Percentiles rank a stretch among this genome's conserved stretches.
These are phyloP conservation scores for Aciculoconidium aculeatum DNA, from an alignment of 805 yeast genomes.

Conservation along the genomic window DNA sequence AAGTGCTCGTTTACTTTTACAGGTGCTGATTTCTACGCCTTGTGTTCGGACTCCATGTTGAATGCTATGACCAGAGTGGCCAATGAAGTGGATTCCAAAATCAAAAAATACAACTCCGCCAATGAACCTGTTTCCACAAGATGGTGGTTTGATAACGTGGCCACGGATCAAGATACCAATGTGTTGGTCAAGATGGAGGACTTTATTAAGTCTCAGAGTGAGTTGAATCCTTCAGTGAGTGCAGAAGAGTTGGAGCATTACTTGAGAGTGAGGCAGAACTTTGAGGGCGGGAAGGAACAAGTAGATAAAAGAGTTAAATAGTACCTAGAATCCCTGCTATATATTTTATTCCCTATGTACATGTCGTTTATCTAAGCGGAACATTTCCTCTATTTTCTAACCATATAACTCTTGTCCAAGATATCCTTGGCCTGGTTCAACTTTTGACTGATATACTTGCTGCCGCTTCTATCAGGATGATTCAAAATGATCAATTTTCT, in stretches of 20 bases:
- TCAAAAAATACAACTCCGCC: conserved; percentile 43
- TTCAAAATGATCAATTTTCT: conserved; percentile 34
- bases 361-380: no score
- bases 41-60: conserved; percentile 92
- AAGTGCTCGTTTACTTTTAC: conserved; percentile 86
- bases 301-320: conserved; percentile 10
- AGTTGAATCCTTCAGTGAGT: conserved; percentile 79
- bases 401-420: conserved; percentile 33
- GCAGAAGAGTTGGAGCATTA: conserved; percentile 83
- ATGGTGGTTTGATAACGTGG: conserved; percentile 87
- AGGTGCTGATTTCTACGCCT: conserved; percentile 96
- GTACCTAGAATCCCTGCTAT: no score
- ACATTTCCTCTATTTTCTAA: conserved; percentile 11
- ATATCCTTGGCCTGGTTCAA: conserved; percentile 40
- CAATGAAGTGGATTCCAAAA: conserved; percentile 60
- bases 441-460: conserved; percentile 35
- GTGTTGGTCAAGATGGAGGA: conserved; percentile 70
- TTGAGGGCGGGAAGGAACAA: conserved; percentile 61
- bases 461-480: conserved; percentile 40
- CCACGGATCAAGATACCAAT: conserved; percentile 57
- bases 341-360: no score
- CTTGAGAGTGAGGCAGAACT: conserved; percentile 66
- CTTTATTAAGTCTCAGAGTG: conserved; percentile 68
- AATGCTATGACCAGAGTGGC: conserved; percentile 95
- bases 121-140: conserved; percentile 53